Base-by-base conservation (phyloP, 768 basidiomycete genomes). In the Stropharia rugosoannulata region DNA sequence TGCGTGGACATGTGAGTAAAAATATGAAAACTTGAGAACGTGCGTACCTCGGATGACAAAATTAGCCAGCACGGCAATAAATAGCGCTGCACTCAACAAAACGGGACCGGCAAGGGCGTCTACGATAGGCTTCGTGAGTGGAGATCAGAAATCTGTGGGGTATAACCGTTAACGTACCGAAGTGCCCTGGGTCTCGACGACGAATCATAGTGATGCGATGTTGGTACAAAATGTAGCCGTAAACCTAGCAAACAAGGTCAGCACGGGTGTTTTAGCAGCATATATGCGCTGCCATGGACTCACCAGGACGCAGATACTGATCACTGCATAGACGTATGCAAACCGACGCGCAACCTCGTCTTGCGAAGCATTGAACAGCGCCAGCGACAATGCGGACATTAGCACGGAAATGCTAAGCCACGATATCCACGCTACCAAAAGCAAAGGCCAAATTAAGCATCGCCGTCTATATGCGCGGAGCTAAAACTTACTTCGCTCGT, bases 201-300 rank as follows among this genome's bases (percentile, higher is more conserved):
- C 90, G 87, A 59, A 99, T 98, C 85, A 94, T 87, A 45, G 88
- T 88, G 51, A 98, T 84, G 43, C 97, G 84, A 57, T 86, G 81
- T 68, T 98, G 92, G 66, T 96, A 98, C 41, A 98, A 71, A 1
- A 70, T 72, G 70, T 90, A 97, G 0, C 90, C 93, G 68, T 98
- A 99, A 2, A 92, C 68, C 89, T 95, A 54, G 1, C 22, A 27
- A 46, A 15, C 7, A n/a, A 27, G 10, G 11, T 46, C 22, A 29
- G 10, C 15, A 18, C 15, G 7, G n/a, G 10, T 46, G 9, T 27
- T 27, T 22, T 15, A 22, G 19, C 15, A 16, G 4, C 9, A 2
- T n/a, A 56, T 46, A 25, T 10, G 41, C 2, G 27, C 6, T 32
- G 29, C 29, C 29, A 32, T 22, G 22, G 29, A 64, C 78, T 12